Percentiles rank a stretch among this genome's conserved stretches.
These are phyloP conservation scores for Syncephalastrum monosporum DNA, from an alignment of 371 early-diverging fungal species.

Conservation along the genomic window DNA sequence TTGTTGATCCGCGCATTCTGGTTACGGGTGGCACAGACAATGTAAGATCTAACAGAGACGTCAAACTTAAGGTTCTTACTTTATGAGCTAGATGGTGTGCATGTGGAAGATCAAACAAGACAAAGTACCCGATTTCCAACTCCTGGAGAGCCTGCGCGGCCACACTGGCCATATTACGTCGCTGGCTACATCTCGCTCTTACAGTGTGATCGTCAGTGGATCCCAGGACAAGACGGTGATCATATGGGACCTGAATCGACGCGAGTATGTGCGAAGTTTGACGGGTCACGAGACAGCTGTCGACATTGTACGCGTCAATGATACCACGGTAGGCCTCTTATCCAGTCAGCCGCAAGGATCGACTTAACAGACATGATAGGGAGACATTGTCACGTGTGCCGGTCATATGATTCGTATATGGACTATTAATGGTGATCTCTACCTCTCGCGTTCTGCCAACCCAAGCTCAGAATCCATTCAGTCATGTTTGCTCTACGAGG, in stretches of 20 bases:
- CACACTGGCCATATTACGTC: slow-evolving; percentile 61
- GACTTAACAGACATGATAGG: slow-evolving; percentile 28
- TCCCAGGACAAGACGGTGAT: slow-evolving; percentile 72
- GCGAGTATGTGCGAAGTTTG: slow-evolving; percentile 64
- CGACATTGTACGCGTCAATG: slow-evolving; percentile 56
- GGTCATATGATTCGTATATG: slow-evolving; percentile 61
- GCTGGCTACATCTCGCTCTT: slow-evolving; percentile 63
- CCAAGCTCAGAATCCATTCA: slow-evolving; percentile 59
- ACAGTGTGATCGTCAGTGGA: slow-evolving; percentile 68
- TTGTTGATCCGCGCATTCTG: slow-evolving; percentile 65
- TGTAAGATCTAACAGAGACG: slow-evolving; percentile 26
- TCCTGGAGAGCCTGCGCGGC: slow-evolving; percentile 65
- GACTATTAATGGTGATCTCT: slow-evolving; percentile 75
- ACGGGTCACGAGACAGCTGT: slow-evolving; percentile 59
- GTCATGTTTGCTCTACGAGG: slow-evolving; percentile 59
- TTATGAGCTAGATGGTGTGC: slow-evolving; percentile 55
- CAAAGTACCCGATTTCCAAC: slow-evolving; percentile 46
- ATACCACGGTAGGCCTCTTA: slow-evolving; percentile 46
- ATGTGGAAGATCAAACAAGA: slow-evolving; percentile 58
- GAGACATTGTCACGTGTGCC: slow-evolving; percentile 73
- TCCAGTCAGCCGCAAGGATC: no score
- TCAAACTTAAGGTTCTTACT: not conserved
- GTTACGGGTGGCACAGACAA: slow-evolving; percentile 75
- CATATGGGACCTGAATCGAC: slow-evolving; percentile 76
- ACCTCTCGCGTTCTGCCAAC: slow-evolving; percentile 54